These are phyloP conservation scores for Xylogone sp. DNA, from an alignment of 2,329 filamentous ascomycete genomes.

Conservation along the genomic window DNA sequence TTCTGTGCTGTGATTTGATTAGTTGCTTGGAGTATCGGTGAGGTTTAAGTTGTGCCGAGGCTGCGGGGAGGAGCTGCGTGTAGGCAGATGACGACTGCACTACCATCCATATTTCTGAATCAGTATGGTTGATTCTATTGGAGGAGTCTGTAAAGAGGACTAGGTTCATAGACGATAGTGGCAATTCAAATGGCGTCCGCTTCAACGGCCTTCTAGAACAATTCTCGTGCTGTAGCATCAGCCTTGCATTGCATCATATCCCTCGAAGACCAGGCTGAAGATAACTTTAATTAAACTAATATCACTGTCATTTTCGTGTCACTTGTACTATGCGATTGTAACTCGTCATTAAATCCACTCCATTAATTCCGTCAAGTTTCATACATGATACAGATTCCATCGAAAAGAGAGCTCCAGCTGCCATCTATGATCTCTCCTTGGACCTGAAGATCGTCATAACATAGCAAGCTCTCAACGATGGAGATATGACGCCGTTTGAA, in stretches of 20 bases:
- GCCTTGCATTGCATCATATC: background rate
- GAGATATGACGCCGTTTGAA: slow-evolving; percentile 22
- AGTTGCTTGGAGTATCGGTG: background rate
- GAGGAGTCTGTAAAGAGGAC: background rate
- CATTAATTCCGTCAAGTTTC: slow-evolving; percentile 1
- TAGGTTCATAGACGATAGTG: too few relatives aligned
- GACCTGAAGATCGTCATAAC: slow-evolving; percentile 9
- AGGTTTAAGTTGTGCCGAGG: background rate
- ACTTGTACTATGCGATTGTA: background rate
- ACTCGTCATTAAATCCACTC: background rate
- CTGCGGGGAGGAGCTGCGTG: background rate
- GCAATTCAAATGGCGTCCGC: too few relatives aligned
- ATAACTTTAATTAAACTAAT: background rate
- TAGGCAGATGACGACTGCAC: background rate
- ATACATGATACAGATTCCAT: slow-evolving; percentile 3
- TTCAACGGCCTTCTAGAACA: background rate
- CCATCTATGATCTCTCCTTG: slow-evolving; percentile 4
- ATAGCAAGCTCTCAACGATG: slow-evolving; percentile 13
- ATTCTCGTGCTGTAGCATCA: background rate
- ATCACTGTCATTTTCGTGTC: too few relatives aligned
- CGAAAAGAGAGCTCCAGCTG: background rate
- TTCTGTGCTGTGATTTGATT: background rate
- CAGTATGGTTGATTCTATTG: background rate
- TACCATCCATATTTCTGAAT: too few relatives aligned
- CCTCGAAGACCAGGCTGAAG: background rate